A percentile compares a stretch with the other conserved stretches of the same genome.
Conservation (phyloP, 2,329 filamentous ascomycete species). For the Ascochyta clinopodiicola region DNA sequence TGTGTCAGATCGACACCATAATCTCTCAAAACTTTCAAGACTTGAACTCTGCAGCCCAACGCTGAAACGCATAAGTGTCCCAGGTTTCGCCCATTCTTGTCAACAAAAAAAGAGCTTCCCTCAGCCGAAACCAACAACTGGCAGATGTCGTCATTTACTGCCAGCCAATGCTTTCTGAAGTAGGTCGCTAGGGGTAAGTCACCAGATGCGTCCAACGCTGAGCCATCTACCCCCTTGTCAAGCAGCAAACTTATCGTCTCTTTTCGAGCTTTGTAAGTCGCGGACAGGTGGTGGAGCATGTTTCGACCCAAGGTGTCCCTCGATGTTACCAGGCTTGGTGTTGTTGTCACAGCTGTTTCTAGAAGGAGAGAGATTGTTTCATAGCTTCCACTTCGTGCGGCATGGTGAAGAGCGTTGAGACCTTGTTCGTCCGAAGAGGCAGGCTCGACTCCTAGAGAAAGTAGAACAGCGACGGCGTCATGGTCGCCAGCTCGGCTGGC, state of each 20-base stretch:
- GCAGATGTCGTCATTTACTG: not conserved
- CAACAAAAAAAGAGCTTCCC: conserved; percentile 15
- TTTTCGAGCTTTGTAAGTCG: not conserved
- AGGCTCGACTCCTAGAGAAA: conserved; percentile 13
- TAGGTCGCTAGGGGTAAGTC: conserved; percentile 10
- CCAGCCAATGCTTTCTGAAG: not conserved
- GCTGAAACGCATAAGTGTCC: conserved; percentile 8
- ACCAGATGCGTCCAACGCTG: conserved; percentile 12
- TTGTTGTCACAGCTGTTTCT: not conserved
- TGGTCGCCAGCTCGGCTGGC: conserved; percentile 13
- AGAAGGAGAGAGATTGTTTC: conserved; percentile 12
- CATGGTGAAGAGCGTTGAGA: conserved; percentile 20
- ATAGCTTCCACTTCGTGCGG: conserved; percentile 12
- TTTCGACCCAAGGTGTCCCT: not conserved
- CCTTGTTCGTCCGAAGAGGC: conserved; percentile 9
- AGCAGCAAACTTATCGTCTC: conserved; percentile 18
- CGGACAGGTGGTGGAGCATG: not conserved
- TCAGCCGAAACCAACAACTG: not conserved
- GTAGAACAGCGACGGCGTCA: conserved; percentile 10
- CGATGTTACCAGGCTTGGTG: not conserved
- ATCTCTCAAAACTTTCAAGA: conserved; percentile 5
- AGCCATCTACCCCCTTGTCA: conserved; percentile 9
- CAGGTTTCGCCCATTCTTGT: conserved; percentile 15
- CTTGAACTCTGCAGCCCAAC: not conserved
- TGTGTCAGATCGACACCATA: conserved; percentile 15